Percentiles rank a stretch among this genome's conserved stretches.
Evolutionary conservation across 768 basidiomycete species (phyloP).

Genomic region (Amanita fuliginea): DNA sequence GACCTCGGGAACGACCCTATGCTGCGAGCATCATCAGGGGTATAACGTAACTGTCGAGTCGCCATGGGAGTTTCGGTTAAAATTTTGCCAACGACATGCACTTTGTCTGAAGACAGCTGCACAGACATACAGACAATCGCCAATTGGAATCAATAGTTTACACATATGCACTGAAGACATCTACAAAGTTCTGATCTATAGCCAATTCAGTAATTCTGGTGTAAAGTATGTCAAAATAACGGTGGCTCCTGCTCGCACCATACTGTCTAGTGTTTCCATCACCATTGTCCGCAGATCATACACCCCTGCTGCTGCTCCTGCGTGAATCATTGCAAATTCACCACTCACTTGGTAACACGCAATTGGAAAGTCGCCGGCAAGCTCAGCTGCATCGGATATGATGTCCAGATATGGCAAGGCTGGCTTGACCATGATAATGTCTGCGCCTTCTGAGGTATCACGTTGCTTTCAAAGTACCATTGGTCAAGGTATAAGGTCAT

Average conservation of each 20-base stretch:
- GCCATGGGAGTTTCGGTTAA: too few relatives aligned
- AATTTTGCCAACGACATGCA: too few relatives aligned
- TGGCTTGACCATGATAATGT: conserved; percentile 73
- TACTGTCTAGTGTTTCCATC: conserved; percentile 84
- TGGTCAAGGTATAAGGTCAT: background rate
- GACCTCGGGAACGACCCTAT: too few relatives aligned
- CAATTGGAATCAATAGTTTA: too few relatives aligned
- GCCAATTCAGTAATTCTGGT: conserved; percentile 89
- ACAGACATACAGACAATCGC: too few relatives aligned
- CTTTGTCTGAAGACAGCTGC: too few relatives aligned
- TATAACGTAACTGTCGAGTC: too few relatives aligned
- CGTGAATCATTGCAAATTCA: conserved; percentile 95
- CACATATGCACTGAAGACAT: too few relatives aligned
- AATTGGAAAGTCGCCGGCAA: conserved; percentile 82
- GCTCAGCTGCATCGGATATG: conserved; percentile 74
- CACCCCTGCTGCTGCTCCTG: conserved; percentile 89
- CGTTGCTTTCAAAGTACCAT: conserved; percentile 50
- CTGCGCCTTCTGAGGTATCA: conserved; percentile 85
- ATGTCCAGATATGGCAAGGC: conserved; percentile 94
- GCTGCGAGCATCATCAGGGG: too few relatives aligned
- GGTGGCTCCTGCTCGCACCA: conserved; percentile 49
- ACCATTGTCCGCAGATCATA: conserved; percentile 90
- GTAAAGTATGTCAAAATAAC: conserved; percentile 94
- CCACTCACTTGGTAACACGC: conserved; percentile 98
- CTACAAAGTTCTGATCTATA: conserved; percentile 17